Conservation (phyloP, 2,329 filamentous ascomycete species). For the Bipolaris cookei region DNA sequence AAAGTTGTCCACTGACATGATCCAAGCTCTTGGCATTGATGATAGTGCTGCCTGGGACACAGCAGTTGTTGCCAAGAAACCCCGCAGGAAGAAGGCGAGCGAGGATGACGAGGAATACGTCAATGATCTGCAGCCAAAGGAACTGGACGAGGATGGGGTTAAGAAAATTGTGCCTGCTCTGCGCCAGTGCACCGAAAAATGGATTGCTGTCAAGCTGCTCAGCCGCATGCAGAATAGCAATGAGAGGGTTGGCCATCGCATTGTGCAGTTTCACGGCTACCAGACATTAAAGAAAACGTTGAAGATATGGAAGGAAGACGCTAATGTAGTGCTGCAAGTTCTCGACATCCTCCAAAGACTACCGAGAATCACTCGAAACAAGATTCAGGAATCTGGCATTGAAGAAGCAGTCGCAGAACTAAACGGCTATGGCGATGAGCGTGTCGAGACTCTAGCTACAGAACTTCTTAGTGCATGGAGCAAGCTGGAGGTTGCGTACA, state of each 20-base stretch:
- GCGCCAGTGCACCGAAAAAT: slow-evolving; percentile 98
- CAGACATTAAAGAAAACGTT: slow-evolving; percentile 90
- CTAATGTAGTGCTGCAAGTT: slow-evolving; percentile 87
- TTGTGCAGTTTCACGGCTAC: slow-evolving; percentile 97
- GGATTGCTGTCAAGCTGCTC: slow-evolving; percentile 96
- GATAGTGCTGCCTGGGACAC: slow-evolving; percentile 92
- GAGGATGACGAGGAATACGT: slow-evolving; percentile 97
- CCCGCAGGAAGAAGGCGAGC: slow-evolving; percentile 86
- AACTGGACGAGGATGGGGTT: slow-evolving; percentile 80
- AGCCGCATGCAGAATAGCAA: slow-evolving; percentile 86
- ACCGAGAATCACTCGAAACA: slow-evolving; percentile 91
- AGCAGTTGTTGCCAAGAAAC: slow-evolving; percentile 78
- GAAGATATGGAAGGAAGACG: slow-evolving; percentile 83
- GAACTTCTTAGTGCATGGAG: slow-evolving; percentile 83
- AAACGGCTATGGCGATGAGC: slow-evolving; percentile 70
- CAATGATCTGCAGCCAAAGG: slow-evolving; percentile 81
- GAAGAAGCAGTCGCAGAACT: slow-evolving; percentile 79
- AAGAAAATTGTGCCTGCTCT: slow-evolving; percentile 95
- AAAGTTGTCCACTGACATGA: slow-evolving; percentile 85
- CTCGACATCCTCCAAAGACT: slow-evolving; percentile 88
- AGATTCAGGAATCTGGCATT: slow-evolving; percentile 95
- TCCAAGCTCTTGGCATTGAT: slow-evolving; percentile 95
- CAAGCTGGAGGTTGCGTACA: slow-evolving; percentile 86
- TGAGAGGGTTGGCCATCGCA: slow-evolving; percentile 82
- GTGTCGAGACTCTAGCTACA: slow-evolving; percentile 74